Evolutionary conservation across 257 asterid genomes (phyloP).

Genomic region (Asclepias syriaca): DNA sequence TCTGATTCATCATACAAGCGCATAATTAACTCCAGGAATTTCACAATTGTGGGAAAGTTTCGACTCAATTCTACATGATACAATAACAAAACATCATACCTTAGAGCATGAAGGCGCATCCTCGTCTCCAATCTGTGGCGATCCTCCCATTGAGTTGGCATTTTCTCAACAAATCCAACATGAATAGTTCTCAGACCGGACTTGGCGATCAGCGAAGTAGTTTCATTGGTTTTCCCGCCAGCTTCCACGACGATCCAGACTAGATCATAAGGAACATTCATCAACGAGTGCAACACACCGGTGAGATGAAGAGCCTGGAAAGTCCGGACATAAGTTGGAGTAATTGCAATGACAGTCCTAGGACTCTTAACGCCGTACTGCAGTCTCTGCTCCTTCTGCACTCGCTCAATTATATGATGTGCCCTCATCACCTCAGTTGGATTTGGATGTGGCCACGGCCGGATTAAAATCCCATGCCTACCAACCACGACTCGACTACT

Average conservation of each 20-base stretch:
- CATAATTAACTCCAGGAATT: neutral
- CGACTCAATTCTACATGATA: neutral
- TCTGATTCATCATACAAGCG: conserved; percentile 35
- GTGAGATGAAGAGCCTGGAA: conserved; percentile 93
- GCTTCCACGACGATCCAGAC: conserved; percentile 96
- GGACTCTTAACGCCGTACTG: conserved; percentile 81
- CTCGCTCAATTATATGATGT: conserved; percentile 77
- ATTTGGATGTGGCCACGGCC: conserved; percentile 99
- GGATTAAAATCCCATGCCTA: conserved; percentile 81
- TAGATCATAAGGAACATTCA: conserved; percentile 78
- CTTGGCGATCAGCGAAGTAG: conserved; percentile 62
- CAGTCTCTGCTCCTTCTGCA: conserved; percentile 81
- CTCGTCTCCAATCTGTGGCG: conserved; percentile 73
- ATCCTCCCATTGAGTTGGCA: conserved; percentile 87
- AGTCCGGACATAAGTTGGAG: conserved; percentile 91
- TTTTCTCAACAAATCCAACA: conserved; percentile 54
- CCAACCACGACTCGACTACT: conserved; percentile 85
- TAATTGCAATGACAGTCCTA: conserved; percentile 62
- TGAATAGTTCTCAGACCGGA: conserved; percentile 64
- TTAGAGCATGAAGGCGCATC: conserved; percentile 82
- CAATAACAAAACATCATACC: conserved; percentile 35
- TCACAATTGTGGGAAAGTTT: neutral
- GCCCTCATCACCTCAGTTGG: conserved; percentile 90
- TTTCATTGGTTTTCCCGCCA: conserved; percentile 70
- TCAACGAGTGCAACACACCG: conserved; percentile 90